Evolutionary conservation across 345 rosid genomes (phyloP).

Genomic region (Physaria fendleri): DNA sequence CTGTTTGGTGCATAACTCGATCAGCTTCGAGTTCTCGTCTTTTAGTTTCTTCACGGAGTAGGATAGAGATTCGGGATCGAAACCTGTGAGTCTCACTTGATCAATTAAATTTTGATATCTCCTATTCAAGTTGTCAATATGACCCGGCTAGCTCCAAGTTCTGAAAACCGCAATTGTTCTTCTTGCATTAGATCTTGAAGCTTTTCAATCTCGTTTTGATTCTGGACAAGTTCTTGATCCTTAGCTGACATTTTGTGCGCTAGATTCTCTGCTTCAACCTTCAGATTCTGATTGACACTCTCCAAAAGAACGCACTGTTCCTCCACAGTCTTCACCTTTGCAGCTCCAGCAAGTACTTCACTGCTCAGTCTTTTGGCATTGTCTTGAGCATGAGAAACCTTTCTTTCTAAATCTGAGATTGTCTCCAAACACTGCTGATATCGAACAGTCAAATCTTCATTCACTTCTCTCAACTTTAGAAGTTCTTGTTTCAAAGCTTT

Average conservation of each 20-base stretch:
- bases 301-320: slow-evolving; percentile 53
- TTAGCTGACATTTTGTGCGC: slow-evolving; percentile 46
- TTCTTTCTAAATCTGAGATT: slow-evolving; percentile 54
- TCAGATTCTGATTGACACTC: slow-evolving; percentile 56
- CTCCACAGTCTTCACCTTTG: slow-evolving; percentile 49
- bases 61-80: slow-evolving; percentile 45
- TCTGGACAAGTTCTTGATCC: slow-evolving; percentile 63
- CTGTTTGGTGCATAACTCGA: slow-evolving; percentile 40
- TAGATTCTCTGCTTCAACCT: slow-evolving; percentile 50
- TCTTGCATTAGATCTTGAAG: slow-evolving; percentile 47
- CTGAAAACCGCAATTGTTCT: slow-evolving; percentile 48
- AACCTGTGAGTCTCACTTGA: slow-evolving; percentile 63
- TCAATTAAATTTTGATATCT: slow-evolving; percentile 49
- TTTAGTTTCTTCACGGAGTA: slow-evolving; percentile 57
- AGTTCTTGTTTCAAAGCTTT: slow-evolving; percentile 48
- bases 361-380: slow-evolving; percentile 47
- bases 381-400: slow-evolving; percentile 47
- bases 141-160: slow-evolving; percentile 58
- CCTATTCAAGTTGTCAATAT: slow-evolving; percentile 47
- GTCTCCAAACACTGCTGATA: slow-evolving; percentile 63
- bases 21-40: slow-evolving; percentile 56
- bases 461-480: slow-evolving; percentile 53
- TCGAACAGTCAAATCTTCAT: slow-evolving; percentile 43
- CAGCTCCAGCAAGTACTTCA: slow-evolving; percentile 54
- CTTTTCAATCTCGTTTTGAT: slow-evolving; percentile 58